A percentile compares a stretch with the other conserved stretches of the same genome.
These are phyloP conservation scores for Aphanomyces astaci DNA, from an alignment of 352 stramenopile genomes.

Conservation along the genomic window DNA sequence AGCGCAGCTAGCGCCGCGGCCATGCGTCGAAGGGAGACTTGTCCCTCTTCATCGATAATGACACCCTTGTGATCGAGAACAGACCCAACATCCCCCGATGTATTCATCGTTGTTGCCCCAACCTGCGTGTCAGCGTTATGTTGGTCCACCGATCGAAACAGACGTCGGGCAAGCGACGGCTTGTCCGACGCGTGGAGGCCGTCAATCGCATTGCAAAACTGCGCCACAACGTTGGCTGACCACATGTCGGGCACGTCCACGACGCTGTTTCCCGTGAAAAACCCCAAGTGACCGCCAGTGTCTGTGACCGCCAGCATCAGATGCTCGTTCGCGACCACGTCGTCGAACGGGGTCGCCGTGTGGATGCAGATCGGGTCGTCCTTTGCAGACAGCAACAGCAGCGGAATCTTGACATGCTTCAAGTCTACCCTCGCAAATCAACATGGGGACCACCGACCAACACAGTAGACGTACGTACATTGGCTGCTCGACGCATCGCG, in stretches of 20 bases:
- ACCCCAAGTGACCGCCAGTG: slow-evolving; percentile 54
- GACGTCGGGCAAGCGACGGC: neutral
- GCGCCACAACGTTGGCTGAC: slow-evolving; percentile 7
- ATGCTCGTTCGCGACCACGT: slow-evolving; percentile 41
- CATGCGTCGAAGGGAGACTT: neutral
- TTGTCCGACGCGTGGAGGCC: neutral
- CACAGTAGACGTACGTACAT: slow-evolving; percentile 20
- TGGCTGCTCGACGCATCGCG: slow-evolving; percentile 35
- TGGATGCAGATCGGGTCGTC: slow-evolving; percentile 48
- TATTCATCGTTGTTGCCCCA: too few species aligned
- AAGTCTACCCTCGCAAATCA: slow-evolving; percentile 22
- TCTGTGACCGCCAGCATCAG: slow-evolving; percentile 62
- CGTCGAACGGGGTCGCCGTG: slow-evolving; percentile 25
- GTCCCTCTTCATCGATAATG: neutral
- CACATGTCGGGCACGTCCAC: neutral
- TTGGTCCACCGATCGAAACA: neutral
- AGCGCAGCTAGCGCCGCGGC: neutral
- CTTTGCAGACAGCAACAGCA: slow-evolving; percentile 44
- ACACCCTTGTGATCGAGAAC: too few species aligned
- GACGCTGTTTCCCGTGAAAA: slow-evolving; percentile 41
- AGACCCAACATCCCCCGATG: too few species aligned
- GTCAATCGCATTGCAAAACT: slow-evolving; percentile 23
- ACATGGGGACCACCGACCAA: neutral
- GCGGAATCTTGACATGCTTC: slow-evolving; percentile 33
- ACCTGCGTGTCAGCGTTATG: neutral